Evolutionary conservation across 2,329 filamentous ascomycete genomes (phyloP).

Genomic region (Calonectria pauciramosa): DNA sequence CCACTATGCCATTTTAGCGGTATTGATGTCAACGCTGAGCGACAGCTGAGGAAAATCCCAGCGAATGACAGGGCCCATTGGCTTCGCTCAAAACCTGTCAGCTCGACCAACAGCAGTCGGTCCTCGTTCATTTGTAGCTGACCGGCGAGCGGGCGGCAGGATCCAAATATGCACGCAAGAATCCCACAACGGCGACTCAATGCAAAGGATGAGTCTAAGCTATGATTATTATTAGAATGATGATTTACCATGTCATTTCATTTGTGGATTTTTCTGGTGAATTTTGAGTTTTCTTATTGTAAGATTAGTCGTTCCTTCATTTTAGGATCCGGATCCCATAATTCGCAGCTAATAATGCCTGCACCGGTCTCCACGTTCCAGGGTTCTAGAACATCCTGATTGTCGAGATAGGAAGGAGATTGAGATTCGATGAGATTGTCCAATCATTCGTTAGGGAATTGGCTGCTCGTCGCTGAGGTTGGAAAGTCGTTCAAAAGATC

Average conservation of each 20-base stretch:
- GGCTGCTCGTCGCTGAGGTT: neutral
- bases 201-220: neutral
- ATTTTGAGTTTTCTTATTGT: slow-evolving; percentile 2
- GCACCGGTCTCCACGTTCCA: slow-evolving; percentile 14
- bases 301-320: slow-evolving; percentile 3
- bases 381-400: neutral
- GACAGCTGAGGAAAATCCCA: neutral
- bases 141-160: neutral
- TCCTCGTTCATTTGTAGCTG: neutral
- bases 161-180: neutral
- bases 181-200: neutral
- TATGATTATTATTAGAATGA: neutral
- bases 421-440: neutral
- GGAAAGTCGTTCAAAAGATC: slow-evolving; percentile 2
- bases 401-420: slow-evolving; percentile 6
- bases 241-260: neutral
- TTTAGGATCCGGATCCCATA: slow-evolving; percentile 22
- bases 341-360: slow-evolving; percentile 19
- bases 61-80: neutral
- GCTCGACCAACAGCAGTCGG: neutral
- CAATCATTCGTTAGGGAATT: neutral
- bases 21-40: slow-evolving; percentile 34
- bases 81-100: neutral
- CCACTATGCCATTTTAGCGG: slow-evolving; percentile 44
- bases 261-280: neutral